These are phyloP conservation scores for Allium cepa DNA, from an alignment of 106 monocot species.

Conservation along the genomic window DNA sequence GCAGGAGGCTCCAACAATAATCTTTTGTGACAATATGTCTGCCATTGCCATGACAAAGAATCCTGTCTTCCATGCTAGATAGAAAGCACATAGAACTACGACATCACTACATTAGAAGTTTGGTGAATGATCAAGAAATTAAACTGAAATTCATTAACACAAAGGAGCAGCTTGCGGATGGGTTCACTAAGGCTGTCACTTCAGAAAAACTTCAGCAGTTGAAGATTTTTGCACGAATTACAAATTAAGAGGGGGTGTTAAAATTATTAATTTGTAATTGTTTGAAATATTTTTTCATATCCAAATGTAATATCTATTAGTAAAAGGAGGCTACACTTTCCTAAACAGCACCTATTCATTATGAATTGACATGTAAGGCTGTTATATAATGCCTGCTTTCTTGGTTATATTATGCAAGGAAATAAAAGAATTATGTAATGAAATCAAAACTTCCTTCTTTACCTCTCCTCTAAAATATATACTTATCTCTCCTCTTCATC, in stretches of 20 bases:
- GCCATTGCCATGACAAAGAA: slow-evolving; percentile 7
- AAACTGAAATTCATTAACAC: background rate
- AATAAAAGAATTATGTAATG: too few relatives aligned
- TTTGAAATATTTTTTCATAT: too few relatives aligned
- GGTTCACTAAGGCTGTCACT: background rate
- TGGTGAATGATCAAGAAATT: background rate
- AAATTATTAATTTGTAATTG: background rate
- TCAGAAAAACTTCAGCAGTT: background rate
- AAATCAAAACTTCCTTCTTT: too few relatives aligned
- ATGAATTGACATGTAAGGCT: too few relatives aligned
- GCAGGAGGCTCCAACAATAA: background rate
- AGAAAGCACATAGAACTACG: background rate
- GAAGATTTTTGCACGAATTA: background rate
- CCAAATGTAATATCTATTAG: too few relatives aligned
- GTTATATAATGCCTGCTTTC: too few relatives aligned
- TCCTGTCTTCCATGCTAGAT: background rate
- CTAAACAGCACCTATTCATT: too few relatives aligned
- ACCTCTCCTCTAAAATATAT: too few relatives aligned
- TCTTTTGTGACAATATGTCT: slow-evolving; percentile 4
- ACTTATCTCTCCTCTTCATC: too few relatives aligned
- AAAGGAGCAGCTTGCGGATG: background rate
- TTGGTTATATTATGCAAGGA: too few relatives aligned
- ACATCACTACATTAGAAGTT: background rate
- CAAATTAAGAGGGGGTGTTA: background rate
- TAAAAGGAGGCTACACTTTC: too few relatives aligned